Evolutionary conservation across 2,329 filamentous ascomycete species (phyloP).

Genomic region (Colletotrichum sp.): DNA sequence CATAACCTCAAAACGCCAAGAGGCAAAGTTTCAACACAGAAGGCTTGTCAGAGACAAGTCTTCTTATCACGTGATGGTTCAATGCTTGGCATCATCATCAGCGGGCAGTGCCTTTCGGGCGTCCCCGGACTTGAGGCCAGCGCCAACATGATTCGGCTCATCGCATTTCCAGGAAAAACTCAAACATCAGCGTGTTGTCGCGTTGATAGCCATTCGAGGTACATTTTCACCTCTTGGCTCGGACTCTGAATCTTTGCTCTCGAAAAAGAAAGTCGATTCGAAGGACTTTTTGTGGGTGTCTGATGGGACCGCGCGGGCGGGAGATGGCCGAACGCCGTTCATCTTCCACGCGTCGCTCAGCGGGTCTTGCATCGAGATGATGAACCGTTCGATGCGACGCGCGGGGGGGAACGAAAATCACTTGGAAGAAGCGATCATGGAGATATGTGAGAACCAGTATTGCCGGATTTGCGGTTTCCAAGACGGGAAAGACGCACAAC

Average conservation of each 20-base stretch:
- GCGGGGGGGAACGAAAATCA: not conserved
- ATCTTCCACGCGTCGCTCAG: not conserved
- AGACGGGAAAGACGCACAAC: not conserved
- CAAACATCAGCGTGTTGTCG: not conserved
- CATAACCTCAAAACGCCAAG: not conserved
- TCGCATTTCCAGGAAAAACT: not conserved
- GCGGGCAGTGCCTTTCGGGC: not conserved
- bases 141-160: not conserved
- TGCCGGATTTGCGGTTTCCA: not conserved
- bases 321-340: not conserved
- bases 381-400: not conserved
- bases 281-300: not conserved
- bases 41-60: not conserved
- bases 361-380: not conserved
- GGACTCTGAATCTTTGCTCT: not conserved
- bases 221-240: not conserved
- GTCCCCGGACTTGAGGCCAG: not conserved
- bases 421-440: not conserved
- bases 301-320: not conserved
- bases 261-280: not conserved
- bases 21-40: not conserved
- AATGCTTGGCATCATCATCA: not conserved
- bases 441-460: not conserved
- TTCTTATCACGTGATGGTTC: not conserved
- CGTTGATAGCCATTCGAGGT: not conserved